Base-by-base conservation (phyloP, 2,329 filamentous ascomycete species). In the Ophiostoma himal-ulmi region DNA sequence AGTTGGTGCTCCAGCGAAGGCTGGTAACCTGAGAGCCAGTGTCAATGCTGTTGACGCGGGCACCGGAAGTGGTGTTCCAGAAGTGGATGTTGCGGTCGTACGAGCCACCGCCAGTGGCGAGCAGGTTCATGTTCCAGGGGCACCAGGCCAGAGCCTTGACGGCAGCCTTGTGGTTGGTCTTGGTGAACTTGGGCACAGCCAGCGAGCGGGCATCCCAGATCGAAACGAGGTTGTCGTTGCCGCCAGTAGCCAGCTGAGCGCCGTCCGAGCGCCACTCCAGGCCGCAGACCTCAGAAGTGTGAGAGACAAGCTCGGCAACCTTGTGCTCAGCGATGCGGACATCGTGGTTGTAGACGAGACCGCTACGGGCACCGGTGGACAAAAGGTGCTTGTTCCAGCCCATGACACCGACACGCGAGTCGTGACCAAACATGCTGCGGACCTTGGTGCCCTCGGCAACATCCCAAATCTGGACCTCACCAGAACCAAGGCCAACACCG, bases 71-170 rank as follows among this genome's bases (percentile, higher is more conserved):
- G 66, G 94, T 96, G 86, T 99, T 99, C 95, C 95, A 99, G 88
- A 99, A 99, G 85, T 99, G 95, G 81, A 99, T 99, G 82, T 97
- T 92, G 76, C 93, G 91, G 80, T 99, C 95, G 81, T 97, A 96
- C 62, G 93, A 96, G 75, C 95, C 95, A 78, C 95, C 95, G 71
- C 95, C 95, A 62, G 95, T 98, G 71, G 95, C 95, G 67, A 99
- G 90, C 68, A 98, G 89, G 85, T 97, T 98, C 81, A 92, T 89
- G 83, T 97, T 95, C 95, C 95, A 99, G 62, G 95, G 95, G 85
- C 95, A 99, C 95, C 95, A 99, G 74, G 93, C 91, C 65, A 99
- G 88, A 71, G 95, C 95, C 88, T 99, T 99, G 82, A 99, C 94
- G 64, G 95, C 95, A 70, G 95, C 95, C 82, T 95, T 95, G 86